These are phyloP conservation scores for Penicillium ochrochloron DNA, from an alignment of 495 filamentous ascomycete genomes.

Conservation along the genomic window DNA sequence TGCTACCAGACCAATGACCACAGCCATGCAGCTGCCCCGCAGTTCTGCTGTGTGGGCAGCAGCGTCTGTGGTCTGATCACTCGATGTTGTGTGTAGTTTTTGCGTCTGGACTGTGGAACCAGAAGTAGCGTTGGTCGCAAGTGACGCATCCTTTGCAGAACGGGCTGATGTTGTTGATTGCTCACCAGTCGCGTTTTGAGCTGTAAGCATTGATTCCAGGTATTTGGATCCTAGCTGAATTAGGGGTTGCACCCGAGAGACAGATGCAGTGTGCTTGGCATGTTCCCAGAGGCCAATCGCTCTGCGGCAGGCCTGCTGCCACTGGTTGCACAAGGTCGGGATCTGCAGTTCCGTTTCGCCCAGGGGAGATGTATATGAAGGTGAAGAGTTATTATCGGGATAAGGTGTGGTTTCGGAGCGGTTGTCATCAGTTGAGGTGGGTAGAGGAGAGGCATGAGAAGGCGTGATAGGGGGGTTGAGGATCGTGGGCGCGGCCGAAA, in stretches of 20 bases:
- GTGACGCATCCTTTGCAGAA: background rate
- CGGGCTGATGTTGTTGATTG: slow-evolving; percentile 3
- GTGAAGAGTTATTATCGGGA: slow-evolving; percentile 14
- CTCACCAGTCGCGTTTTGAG: background rate
- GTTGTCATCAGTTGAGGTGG: slow-evolving; percentile 21
- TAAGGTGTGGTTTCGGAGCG: slow-evolving; percentile 5
- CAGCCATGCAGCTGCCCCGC: slow-evolving; percentile 49
- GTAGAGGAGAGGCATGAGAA: slow-evolving; percentile 23
- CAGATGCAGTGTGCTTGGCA: slow-evolving; percentile 5
- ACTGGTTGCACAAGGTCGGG: slow-evolving; percentile 24
- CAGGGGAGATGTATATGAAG: slow-evolving; percentile 3
- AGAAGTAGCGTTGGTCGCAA: slow-evolving; percentile 9
- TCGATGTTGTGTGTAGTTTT: slow-evolving; percentile 18
- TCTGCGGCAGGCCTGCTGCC: slow-evolving; percentile 44
- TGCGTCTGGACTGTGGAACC: slow-evolving; percentile 3
- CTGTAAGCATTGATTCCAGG: slow-evolving; percentile 12
- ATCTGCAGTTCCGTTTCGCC: slow-evolving; percentile 13
- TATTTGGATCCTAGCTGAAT: slow-evolving; percentile 10
- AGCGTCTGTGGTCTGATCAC: slow-evolving; percentile 34
- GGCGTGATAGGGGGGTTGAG: slow-evolving; percentile 19
- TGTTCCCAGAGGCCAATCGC: slow-evolving; percentile 22
- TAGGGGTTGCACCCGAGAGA: slow-evolving; percentile 5
- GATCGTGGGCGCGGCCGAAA: slow-evolving; percentile 15
- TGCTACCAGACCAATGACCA: slow-evolving; percentile 46
- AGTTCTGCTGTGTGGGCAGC: slow-evolving; percentile 37